phyloP scores from a whole-genome alignment of 2,329 filamentous ascomycete species.

The Intubia oerlemansii region DNA sequence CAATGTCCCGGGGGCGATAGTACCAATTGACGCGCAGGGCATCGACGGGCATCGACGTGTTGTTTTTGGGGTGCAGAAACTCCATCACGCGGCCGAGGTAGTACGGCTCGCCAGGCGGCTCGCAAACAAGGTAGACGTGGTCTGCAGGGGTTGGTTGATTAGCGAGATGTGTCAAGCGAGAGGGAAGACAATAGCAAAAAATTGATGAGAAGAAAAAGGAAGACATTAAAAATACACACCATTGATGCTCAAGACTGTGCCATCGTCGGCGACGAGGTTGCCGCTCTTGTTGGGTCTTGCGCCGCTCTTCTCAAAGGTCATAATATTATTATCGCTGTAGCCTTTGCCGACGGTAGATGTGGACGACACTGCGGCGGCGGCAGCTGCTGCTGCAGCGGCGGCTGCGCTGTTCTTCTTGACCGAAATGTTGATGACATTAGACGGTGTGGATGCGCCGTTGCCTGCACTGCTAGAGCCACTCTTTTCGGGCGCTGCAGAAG shows the following conservation, averaged over 20 bases:
- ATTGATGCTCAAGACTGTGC: slow-evolving; percentile 62
- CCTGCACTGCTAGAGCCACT: background rate
- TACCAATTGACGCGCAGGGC: slow-evolving; percentile 93
- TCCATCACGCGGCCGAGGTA: slow-evolving; percentile 98
- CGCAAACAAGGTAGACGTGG: slow-evolving; percentile 89
- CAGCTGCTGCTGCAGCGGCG: slow-evolving; percentile 11
- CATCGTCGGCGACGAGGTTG: slow-evolving; percentile 74
- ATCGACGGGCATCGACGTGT: slow-evolving; percentile 53
- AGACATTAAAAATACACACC: slow-evolving; percentile 38
- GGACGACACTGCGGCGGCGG: slow-evolving; percentile 18
- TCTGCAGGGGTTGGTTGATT: slow-evolving; percentile 17
- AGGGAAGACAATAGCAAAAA: background rate
- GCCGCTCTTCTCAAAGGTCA: slow-evolving; percentile 60
- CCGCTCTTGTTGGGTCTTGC: slow-evolving; percentile 46
- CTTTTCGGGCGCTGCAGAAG: slow-evolving; percentile 7
- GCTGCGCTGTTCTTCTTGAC: slow-evolving; percentile 7
- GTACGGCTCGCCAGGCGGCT: slow-evolving; percentile 93
- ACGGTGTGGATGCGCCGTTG: slow-evolving; percentile 4
- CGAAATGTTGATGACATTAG: slow-evolving; percentile 5
- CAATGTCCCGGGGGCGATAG: slow-evolving; percentile 89
- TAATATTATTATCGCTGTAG: slow-evolving; percentile 58
- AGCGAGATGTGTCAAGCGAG: too few species aligned
- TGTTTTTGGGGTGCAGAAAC: slow-evolving; percentile 67
- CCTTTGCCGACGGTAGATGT: slow-evolving; percentile 11
- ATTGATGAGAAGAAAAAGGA: background rate